Conservation (phyloP, 352 stramenopile genomes). For the Detonula confervacea region DNA sequence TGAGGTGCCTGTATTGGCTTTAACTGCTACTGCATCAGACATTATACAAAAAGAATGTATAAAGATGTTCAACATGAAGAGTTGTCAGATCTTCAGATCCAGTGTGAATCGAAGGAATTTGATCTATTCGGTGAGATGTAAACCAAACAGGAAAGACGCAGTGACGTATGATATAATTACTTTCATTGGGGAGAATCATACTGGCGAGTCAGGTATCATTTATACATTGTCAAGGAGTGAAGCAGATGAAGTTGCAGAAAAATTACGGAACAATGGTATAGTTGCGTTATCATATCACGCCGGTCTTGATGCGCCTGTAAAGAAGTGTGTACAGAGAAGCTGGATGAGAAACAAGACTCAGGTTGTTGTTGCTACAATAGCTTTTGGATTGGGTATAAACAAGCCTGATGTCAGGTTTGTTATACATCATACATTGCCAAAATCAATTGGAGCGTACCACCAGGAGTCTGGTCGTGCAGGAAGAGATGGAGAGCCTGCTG, state of each 20-base stretch:
- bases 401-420: constrained; percentile 87
- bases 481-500: constrained; percentile 89
- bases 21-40: constrained; percentile 89
- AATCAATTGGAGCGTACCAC: constrained; percentile 90
- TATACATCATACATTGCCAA: constrained; percentile 87
- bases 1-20: constrained; percentile 89
- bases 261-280: constrained; percentile 86
- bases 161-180: constrained; percentile 85
- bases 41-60: not conserved
- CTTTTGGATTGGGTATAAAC: constrained; percentile 89
- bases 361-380: constrained; percentile 93
- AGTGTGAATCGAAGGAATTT: not conserved
- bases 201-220: constrained; percentile 88
- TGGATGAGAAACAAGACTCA: constrained; percentile 86
- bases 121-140: too few species aligned
- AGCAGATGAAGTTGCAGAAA: constrained; percentile 88
- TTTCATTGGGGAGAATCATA: constrained; percentile 85
- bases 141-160: too few species aligned
- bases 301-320: constrained; percentile 69
- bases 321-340: constrained; percentile 67
- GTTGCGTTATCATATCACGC: constrained; percentile 91
- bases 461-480: constrained; percentile 93
- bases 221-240: constrained; percentile 93
- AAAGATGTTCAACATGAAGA: too few species aligned
- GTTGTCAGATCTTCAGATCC: too few species aligned